Evolutionary conservation across 345 rosid species (phyloP).

Genomic region (Euphorbia tirucalli): DNA sequence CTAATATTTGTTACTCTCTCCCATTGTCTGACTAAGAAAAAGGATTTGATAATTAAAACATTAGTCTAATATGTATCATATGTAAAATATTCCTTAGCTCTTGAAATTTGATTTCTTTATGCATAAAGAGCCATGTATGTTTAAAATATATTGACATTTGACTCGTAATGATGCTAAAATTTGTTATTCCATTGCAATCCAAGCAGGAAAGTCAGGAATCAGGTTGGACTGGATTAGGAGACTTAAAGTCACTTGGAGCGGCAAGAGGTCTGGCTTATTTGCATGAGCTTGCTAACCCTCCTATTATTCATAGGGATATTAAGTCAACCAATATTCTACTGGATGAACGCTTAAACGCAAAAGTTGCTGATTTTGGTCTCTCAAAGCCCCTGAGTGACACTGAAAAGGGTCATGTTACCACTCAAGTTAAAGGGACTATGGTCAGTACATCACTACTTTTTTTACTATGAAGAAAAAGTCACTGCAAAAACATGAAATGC

Average conservation of each 20-base stretch:
- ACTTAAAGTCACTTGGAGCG: conserved; percentile 75
- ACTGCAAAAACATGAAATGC: not conserved
- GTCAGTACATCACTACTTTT: conserved; percentile 35
- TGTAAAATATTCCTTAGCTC: too few species aligned
- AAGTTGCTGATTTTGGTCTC: conserved; percentile 93
- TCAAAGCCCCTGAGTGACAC: conserved; percentile 61
- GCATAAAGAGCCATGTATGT: too few species aligned
- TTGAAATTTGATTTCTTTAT: too few species aligned
- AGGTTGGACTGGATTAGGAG: conserved; percentile 76
- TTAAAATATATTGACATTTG: too few species aligned
- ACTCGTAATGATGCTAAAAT: too few species aligned
- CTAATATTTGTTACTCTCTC: too few species aligned
- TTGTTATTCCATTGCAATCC: not conserved
- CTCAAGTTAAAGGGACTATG: conserved; percentile 98
- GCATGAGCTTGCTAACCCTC: conserved; percentile 94
- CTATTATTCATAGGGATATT: conserved; percentile 90
- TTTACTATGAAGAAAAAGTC: too few species aligned
- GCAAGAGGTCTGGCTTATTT: conserved; percentile 84
- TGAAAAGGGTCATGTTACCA: conserved; percentile 68
- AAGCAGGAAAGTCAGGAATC: conserved; percentile 76
- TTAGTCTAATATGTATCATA: too few species aligned
- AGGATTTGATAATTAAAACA: too few species aligned
- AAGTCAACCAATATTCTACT: conserved; percentile 80
- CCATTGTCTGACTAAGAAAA: too few species aligned
- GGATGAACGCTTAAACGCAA: conserved; percentile 73